These are phyloP conservation scores for Debaryomycetaceae sp. DNA, from an alignment of 1,139 yeast genomes.

Conservation along the genomic window DNA sequence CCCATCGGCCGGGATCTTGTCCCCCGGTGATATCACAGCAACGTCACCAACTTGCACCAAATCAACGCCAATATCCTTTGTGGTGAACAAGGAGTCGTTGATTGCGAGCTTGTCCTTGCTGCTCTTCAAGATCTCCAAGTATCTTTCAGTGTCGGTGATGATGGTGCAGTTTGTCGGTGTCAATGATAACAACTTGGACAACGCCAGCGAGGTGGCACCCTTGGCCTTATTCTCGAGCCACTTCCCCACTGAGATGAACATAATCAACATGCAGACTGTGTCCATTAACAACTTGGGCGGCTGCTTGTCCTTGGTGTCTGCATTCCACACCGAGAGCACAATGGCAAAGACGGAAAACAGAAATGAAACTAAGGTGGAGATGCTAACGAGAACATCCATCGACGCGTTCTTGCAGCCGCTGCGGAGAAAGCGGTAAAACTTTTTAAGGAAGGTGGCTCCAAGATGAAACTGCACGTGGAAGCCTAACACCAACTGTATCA, in stretches of 20 bases:
- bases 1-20: constrained; percentile 91
- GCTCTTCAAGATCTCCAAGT: constrained; percentile 17
- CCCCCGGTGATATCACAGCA: constrained; percentile 79
- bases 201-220: constrained; percentile 87
- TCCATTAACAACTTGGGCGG: constrained; percentile 81
- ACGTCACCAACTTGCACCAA: constrained; percentile 74
- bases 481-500: constrained; percentile 60
- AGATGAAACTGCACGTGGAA: constrained; percentile 66
- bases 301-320: constrained; percentile 19
- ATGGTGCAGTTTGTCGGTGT: constrained; percentile 77
- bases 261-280: constrained; percentile 77
- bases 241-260: constrained; percentile 84
- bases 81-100: constrained; percentile 16
- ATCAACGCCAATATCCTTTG: constrained; percentile 57
- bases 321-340: constrained; percentile 35
- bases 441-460: constrained; percentile 60
- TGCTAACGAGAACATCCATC: constrained; percentile 88
- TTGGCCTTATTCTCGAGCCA: constrained; percentile 89
- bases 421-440: constrained; percentile 60
- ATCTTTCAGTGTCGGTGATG: constrained; percentile 36
- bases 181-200: constrained; percentile 72
- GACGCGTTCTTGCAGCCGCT: constrained; percentile 69
- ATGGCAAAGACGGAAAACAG: constrained; percentile 65
- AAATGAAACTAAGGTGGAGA: constrained; percentile 80
- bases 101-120: constrained; percentile 5